Conservation (phyloP, 2,329 filamentous ascomycete species). For the Orbilia blumenaviensis region DNA sequence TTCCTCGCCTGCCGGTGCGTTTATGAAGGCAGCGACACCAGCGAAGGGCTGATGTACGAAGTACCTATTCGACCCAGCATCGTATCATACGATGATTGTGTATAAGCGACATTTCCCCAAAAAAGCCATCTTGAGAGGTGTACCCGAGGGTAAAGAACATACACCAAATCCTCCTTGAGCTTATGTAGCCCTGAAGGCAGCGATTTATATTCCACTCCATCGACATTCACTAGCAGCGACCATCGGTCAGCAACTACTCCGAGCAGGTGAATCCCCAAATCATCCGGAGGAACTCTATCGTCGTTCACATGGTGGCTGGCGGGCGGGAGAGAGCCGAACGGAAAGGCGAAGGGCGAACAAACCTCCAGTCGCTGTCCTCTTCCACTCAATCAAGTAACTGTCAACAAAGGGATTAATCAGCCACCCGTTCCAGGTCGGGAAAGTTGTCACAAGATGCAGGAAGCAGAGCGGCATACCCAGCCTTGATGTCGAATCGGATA, state of each 20-base stretch:
- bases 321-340: slow-evolving; percentile 4
- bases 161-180: slow-evolving; percentile 81
- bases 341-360: slow-evolving; percentile 59
- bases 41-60: slow-evolving; percentile 84
- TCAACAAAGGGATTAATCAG: slow-evolving; percentile 37
- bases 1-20: slow-evolving; percentile 78
- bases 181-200: slow-evolving; percentile 92
- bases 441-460: slow-evolving; percentile 6
- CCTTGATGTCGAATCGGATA: slow-evolving; percentile 90
- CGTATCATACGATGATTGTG: neutral
- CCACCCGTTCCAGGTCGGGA: slow-evolving; percentile 22
- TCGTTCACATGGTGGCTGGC: neutral
- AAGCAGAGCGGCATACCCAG: slow-evolving; percentile 69
- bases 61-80: slow-evolving; percentile 65
- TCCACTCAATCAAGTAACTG: slow-evolving; percentile 86
- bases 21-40: slow-evolving; percentile 90
- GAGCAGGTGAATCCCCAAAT: slow-evolving; percentile 2
- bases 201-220: slow-evolving; percentile 95
- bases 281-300: neutral
- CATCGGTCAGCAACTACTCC: neutral
- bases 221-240: slow-evolving; percentile 63
- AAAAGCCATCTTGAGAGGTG: neutral
- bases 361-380: slow-evolving; percentile 74
- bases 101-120: neutral
- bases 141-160: slow-evolving; percentile 54